phyloP scores from a whole-genome alignment of 2,329 filamentous ascomycete species.

The Ophiostoma himal-ulmi region DNA sequence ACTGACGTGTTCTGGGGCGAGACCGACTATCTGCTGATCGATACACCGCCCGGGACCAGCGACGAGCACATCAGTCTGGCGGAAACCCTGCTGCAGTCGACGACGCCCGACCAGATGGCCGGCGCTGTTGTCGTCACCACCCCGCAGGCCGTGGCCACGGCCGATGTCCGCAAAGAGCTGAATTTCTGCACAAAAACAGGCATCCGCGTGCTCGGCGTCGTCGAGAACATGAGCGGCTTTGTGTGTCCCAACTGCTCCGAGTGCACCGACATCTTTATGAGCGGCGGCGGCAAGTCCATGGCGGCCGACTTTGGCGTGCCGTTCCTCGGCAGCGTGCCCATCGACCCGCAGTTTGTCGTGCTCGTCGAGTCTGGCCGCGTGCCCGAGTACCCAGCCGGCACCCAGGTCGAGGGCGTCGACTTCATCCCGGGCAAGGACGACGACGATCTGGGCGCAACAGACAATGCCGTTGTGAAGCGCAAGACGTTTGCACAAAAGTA shows the following conservation, averaged over 20 bases:
- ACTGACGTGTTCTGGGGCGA: slow-evolving; percentile 83
- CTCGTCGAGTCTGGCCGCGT: slow-evolving; percentile 68
- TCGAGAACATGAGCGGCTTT: slow-evolving; percentile 95
- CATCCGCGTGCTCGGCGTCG: slow-evolving; percentile 74
- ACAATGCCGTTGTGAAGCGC: slow-evolving; percentile 29
- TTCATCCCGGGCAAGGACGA: slow-evolving; percentile 32
- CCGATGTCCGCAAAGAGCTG: slow-evolving; percentile 89
- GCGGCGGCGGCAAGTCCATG: slow-evolving; percentile 85
- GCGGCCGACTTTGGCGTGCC: slow-evolving; percentile 75
- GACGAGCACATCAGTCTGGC: slow-evolving; percentile 96
- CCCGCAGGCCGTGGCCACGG: slow-evolving; percentile 86
- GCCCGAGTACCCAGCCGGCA: slow-evolving; percentile 65
- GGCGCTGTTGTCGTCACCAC: slow-evolving; percentile 95
- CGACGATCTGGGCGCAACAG: background rate
- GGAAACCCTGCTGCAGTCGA: slow-evolving; percentile 67
- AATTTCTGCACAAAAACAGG: slow-evolving; percentile 87
- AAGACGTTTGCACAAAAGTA: slow-evolving; percentile 64
- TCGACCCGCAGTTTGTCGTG: slow-evolving; percentile 86
- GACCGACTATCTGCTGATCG: slow-evolving; percentile 87
- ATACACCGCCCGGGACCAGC: slow-evolving; percentile 91
- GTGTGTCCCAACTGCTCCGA: slow-evolving; percentile 76
- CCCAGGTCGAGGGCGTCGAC: slow-evolving; percentile 53
- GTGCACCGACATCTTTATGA: slow-evolving; percentile 89
- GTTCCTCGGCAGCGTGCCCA: slow-evolving; percentile 81
- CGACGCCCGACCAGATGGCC: slow-evolving; percentile 62